phyloP scores from a whole-genome alignment of 495 filamentous ascomycete genomes.

The Penicillium egyptiacum region DNA sequence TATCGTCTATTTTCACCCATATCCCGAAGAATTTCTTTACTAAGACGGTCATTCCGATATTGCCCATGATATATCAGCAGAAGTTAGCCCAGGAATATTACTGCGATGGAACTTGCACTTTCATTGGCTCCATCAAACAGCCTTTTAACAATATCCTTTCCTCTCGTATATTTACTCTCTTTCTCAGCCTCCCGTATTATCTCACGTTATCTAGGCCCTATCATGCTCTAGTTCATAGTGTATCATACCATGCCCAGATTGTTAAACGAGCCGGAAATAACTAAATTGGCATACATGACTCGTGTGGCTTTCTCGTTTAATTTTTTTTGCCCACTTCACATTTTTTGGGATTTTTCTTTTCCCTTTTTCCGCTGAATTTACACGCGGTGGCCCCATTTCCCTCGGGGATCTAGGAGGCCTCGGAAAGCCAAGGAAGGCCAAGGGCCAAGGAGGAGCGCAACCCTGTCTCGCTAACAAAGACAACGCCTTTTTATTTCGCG shows the following conservation, averaged over 20 bases:
- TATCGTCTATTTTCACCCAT: slow-evolving; percentile 8
- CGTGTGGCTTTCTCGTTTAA: slow-evolving; percentile 18
- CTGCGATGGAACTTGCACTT: slow-evolving; percentile 3
- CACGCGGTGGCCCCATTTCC: slow-evolving; percentile 10
- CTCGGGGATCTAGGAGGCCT: background rate
- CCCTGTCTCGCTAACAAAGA: slow-evolving; percentile 14
- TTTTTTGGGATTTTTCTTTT: background rate
- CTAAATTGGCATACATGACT: slow-evolving; percentile 25
- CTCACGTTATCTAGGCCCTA: background rate
- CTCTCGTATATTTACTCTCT: background rate
- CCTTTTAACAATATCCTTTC: background rate
- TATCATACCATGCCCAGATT: slow-evolving; percentile 6
- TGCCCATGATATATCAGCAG: slow-evolving; percentile 6
- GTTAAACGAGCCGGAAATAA: slow-evolving; percentile 14
- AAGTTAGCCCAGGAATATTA: slow-evolving; percentile 9
- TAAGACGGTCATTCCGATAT: slow-evolving; percentile 1
- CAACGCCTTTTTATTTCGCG: background rate
- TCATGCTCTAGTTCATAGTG: background rate
- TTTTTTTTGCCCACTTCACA: background rate
- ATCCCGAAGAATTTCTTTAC: background rate
- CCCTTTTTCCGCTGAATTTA: background rate
- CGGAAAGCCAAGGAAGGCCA: background rate
- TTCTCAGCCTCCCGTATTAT: background rate
- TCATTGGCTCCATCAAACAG: slow-evolving; percentile 4
- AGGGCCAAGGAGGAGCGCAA: slow-evolving; percentile 6